Conservation (phyloP, 257 asterid species). For the Forsythia viridissima region DNA sequence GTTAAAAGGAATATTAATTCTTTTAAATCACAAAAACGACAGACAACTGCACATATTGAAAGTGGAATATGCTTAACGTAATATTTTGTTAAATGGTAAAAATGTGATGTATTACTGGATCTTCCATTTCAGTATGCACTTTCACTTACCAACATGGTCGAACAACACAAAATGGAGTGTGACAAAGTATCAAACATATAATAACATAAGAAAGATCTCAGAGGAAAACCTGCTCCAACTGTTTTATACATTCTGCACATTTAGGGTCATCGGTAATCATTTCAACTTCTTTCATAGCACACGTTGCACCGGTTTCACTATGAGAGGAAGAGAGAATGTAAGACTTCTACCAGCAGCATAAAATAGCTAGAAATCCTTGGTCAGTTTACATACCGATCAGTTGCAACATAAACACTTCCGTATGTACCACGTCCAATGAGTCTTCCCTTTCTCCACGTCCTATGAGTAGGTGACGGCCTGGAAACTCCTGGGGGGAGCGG, state of each 20-base stretch:
- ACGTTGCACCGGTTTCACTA: conserved; percentile 91
- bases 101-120: neutral
- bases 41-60: neutral
- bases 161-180: conserved; percentile 1
- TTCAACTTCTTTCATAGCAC: conserved; percentile 91
- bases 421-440: conserved; percentile 82
- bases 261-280: conserved; percentile 72
- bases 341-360: conserved; percentile 13
- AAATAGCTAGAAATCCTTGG: conserved; percentile 8
- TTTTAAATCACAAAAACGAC: neutral
- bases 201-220: conserved; percentile 24
- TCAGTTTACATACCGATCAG: conserved; percentile 54
- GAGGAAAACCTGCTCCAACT: conserved; percentile 73
- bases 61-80: neutral
- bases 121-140: neutral
- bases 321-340: conserved; percentile 13
- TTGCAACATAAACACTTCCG: conserved; percentile 85
- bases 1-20: neutral
- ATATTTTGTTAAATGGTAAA: neutral
- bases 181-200: neutral
- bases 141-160: neutral
- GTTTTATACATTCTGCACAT: conserved; percentile 63
- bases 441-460: conserved; percentile 64
- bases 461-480: conserved; percentile 41
- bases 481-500: conserved; percentile 76